phyloP scores from a whole-genome alignment of 2,329 filamentous ascomycete genomes.

The Juglanconis juglandina region DNA sequence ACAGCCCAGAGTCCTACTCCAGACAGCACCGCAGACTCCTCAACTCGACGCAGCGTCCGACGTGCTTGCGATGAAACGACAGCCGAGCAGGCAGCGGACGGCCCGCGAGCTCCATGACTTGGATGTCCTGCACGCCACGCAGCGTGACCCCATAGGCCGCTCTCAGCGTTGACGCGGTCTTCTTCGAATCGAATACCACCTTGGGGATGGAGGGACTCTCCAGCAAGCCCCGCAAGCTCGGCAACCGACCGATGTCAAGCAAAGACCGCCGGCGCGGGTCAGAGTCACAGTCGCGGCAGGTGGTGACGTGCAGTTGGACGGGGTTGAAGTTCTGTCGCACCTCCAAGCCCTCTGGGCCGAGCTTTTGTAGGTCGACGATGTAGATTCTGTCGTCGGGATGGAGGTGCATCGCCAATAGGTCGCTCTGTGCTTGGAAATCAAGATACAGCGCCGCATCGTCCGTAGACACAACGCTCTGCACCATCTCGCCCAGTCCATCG shows the following conservation, averaged over 20 bases:
- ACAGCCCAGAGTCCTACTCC: slow-evolving; percentile 10
- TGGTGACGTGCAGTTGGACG: not conserved
- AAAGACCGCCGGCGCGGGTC: not conserved
- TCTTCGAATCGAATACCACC: not conserved
- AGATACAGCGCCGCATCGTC: not conserved
- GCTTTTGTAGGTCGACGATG: not conserved
- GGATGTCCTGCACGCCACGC: not conserved
- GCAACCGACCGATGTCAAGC: not conserved
- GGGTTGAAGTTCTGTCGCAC: not conserved
- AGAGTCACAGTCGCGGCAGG: too few relatives aligned
- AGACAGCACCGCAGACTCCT: not conserved
- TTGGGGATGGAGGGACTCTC: not conserved
- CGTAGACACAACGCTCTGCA: slow-evolving; percentile 1
- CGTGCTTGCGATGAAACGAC: not conserved
- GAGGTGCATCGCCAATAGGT: not conserved
- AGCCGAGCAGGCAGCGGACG: not conserved
- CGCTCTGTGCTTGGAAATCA: not conserved
- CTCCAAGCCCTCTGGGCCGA: not conserved
- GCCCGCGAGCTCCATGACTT: not conserved
- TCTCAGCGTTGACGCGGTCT: not conserved
- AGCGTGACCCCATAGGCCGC: not conserved
- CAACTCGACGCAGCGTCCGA: not conserved
- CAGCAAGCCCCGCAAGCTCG: not conserved
- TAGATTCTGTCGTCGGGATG: not conserved
- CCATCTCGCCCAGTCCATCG: not conserved